A percentile compares a stretch with the other conserved stretches of the same genome.
Conservation (phyloP, 108 stramenopile species). For the Discostella pseudostelligera region DNA sequence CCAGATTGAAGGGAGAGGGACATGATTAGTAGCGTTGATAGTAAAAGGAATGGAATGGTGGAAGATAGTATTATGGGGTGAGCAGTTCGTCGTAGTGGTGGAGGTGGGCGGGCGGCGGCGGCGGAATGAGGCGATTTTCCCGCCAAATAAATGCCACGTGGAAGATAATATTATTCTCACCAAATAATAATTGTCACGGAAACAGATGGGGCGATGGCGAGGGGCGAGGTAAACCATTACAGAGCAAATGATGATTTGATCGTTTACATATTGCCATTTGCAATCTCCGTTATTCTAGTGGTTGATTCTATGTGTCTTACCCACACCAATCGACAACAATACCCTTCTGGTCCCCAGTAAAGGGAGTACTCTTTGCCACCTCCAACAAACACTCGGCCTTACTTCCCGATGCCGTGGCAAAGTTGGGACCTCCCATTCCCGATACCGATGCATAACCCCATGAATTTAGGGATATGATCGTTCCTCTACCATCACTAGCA, state of each 20-base stretch:
- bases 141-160: too few relatives aligned
- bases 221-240: too few relatives aligned
- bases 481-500: slow-evolving; percentile 34
- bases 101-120: too few relatives aligned
- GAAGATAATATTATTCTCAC: background rate
- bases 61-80: slow-evolving; percentile 4
- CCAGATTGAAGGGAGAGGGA: slow-evolving; percentile 47
- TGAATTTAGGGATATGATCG: slow-evolving; percentile 38
- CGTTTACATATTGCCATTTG: too few relatives aligned
- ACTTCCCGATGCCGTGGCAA: slow-evolving; percentile 21
- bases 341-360: slow-evolving; percentile 17
- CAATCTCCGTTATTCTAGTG: too few relatives aligned
- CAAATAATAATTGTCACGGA: too few relatives aligned
- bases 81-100: background rate
- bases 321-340: slow-evolving; percentile 31
- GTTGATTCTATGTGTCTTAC: slow-evolving; percentile 2
- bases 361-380: slow-evolving; percentile 19
- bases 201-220: too few relatives aligned
- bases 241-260: too few relatives aligned
- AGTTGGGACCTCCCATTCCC: slow-evolving; percentile 42
- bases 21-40: slow-evolving; percentile 20
- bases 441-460: slow-evolving; percentile 34
- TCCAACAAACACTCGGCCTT: slow-evolving; percentile 41
- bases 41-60: slow-evolving; percentile 17
- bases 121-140: too few relatives aligned